These are phyloP conservation scores for Candida patagonica DNA, from an alignment of 805 yeast species.

Conservation along the genomic window DNA sequence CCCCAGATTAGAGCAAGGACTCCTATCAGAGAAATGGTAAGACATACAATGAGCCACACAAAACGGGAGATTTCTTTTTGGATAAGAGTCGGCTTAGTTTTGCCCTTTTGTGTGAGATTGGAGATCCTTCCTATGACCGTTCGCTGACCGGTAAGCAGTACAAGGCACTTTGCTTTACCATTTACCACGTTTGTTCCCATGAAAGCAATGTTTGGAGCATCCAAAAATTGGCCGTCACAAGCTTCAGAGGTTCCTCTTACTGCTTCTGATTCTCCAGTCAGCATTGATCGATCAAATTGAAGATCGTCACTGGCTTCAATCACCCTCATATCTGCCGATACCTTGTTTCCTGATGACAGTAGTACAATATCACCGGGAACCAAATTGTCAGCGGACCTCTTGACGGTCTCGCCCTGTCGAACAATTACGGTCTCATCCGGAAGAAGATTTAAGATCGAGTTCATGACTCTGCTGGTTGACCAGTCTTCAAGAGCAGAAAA, in stretches of 20 bases:
- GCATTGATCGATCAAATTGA: constrained; percentile 37
- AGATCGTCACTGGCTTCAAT: constrained; percentile 31
- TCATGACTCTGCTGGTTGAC: constrained; percentile 40
- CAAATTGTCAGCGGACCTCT: constrained; percentile 27
- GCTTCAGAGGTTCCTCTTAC: constrained; percentile 13
- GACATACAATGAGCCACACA: constrained; percentile 16
- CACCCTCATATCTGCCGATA: constrained; percentile 42
- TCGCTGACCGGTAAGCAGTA: constrained; percentile 36
- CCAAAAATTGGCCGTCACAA: constrained; percentile 27
- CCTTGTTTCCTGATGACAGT: constrained; percentile 32
- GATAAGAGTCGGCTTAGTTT: constrained; percentile 29
- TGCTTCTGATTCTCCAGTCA: constrained; percentile 43
- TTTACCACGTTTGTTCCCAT: constrained; percentile 38
- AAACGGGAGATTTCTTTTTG: constrained; percentile 23
- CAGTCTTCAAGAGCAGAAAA: constrained; percentile 41
- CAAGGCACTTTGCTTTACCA: constrained; percentile 38
- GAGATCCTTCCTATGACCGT: constrained; percentile 42
- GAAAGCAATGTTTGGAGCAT: constrained; percentile 35
- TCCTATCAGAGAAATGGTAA: constrained; percentile 7
- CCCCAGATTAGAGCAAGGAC: constrained; percentile 32
- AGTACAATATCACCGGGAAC: constrained; percentile 40
- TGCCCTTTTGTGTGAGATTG: constrained; percentile 33
- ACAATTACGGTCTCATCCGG: constrained; percentile 28
- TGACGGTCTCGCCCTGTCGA: constrained; percentile 27
- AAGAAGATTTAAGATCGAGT: constrained; percentile 36